A percentile compares a stretch with the other conserved stretches of the same genome.
Evolutionary conservation across 75 land plant species (phyloP).

Genomic region (Gnetum montanum): DNA sequence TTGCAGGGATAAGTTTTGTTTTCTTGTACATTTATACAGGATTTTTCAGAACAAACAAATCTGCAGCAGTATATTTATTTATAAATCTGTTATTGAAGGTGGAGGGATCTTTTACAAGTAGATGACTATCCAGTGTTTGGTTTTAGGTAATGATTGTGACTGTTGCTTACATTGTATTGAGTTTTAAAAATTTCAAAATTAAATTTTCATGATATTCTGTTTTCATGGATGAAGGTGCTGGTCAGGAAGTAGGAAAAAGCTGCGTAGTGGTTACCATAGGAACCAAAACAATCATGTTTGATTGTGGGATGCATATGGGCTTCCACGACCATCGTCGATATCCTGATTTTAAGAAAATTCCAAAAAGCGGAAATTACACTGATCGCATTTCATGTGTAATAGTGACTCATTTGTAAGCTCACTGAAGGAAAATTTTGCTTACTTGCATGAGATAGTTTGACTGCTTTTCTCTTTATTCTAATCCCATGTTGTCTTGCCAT

Average conservation of each 20-base stretch:
- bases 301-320: slow-evolving; percentile 99
- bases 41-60: no score
- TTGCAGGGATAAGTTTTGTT: no score
- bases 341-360: slow-evolving; percentile 83
- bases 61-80: no score
- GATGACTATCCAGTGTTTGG: slow-evolving; percentile 59
- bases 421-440: not conserved
- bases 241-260: slow-evolving; percentile 99
- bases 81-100: no score
- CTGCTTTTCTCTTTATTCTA: no score
- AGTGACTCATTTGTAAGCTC: slow-evolving; percentile 87
- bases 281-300: slow-evolving; percentile 93
- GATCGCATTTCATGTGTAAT: slow-evolving; percentile 59
- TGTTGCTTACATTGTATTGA: not conserved
- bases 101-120: no score
- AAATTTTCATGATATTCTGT: not conserved
- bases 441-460: not conserved
- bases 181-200: not conserved
- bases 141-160: slow-evolving; percentile 25
- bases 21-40: no score
- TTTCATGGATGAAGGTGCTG: slow-evolving; percentile 52
- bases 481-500: slow-evolving; percentile 5
- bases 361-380: slow-evolving; percentile 44
- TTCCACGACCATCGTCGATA: slow-evolving; percentile 59
- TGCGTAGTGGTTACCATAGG: slow-evolving; percentile 86